Evolutionary conservation across 2,329 filamentous ascomycete genomes (phyloP).

Genomic region (Lomentospora prolificans): DNA sequence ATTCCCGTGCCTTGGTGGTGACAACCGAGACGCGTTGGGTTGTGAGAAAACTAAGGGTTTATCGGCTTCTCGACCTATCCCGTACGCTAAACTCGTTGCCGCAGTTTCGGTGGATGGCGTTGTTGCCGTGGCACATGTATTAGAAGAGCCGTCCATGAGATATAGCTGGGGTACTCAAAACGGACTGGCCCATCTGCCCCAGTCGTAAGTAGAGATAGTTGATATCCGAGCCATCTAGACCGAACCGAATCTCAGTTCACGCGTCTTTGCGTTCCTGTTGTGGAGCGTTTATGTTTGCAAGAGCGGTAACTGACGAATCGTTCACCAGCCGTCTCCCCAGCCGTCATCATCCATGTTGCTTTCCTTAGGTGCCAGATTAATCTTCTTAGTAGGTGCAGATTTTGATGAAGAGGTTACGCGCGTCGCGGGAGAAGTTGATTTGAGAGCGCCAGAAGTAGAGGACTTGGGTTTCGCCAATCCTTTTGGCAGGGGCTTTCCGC

Average conservation of each 20-base stretch:
- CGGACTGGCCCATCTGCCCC: not conserved
- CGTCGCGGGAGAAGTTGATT: conserved; percentile 31
- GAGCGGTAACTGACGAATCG: not conserved
- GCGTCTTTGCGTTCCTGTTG: not conserved
- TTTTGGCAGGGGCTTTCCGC: conserved; percentile 65
- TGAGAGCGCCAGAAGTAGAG: not conserved
- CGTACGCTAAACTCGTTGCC: no score
- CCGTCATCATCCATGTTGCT: conserved; percentile 49
- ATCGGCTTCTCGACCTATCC: no score
- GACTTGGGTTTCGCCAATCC: conserved; percentile 48
- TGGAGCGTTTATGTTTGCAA: no score
- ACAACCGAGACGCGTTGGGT: no score
- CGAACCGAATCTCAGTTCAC: no score
- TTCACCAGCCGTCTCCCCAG: conserved; percentile 59
- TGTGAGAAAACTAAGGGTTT: no score
- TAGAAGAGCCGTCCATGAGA: not conserved
- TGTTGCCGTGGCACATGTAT: not conserved
- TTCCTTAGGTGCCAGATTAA: conserved; percentile 57
- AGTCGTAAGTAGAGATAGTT: not conserved
- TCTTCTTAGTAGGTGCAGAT: conserved; percentile 46
- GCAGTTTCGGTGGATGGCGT: not conserved
- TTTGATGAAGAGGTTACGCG: conserved; percentile 28
- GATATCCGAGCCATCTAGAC: no score
- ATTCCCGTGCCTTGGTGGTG: no score
- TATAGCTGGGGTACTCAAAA: not conserved